Base-by-base conservation (phyloP, 768 basidiomycete species). In the Lactarius vividus region DNA sequence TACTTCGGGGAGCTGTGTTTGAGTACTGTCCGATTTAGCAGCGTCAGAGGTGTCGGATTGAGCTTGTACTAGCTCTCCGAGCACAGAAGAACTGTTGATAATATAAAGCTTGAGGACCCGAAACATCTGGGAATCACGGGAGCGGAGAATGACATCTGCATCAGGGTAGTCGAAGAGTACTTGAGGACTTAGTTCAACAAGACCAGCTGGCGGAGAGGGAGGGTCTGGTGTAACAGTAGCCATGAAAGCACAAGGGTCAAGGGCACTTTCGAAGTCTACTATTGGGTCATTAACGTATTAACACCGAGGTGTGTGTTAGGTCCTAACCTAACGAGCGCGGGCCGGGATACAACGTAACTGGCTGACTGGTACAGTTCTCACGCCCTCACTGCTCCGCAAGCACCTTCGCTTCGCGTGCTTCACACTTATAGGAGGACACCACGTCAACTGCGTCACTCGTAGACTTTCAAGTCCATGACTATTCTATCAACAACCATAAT, bases 81-180 rank as follows among this genome's bases (percentile, higher is more conserved):
- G 77, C 16, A 83, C 73, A 1, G 79, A 69, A 15, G 80, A 83
- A 4, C 80, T 78, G 63, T 74, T 78, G 44, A 76, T 75, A 37
- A 85, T 68, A 40, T 81, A 76, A 46, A 79, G 65, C 54, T 76
- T 79, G 70, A 80, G 78, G 35, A 84, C 74, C 37, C 77, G 79
- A 69, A n/a, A 84, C 13, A 75, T 68, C 4, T 77, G 75, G 10
- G 75, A 77, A 58, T 84, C 82, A 1, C 74, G 71, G 10, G 82
- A 78, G 49, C 76, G 76, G 39, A 84, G 72, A 52, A 80, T 74
- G 62, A 81, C 71, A 66, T 83, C 81, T 11, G 79, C 80, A 20
- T 78, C 76, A 16, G 62, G 71, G 49, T 79, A 26, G 23, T 65
- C 40, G n/a, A 61, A 26, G 4, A 40, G 16, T 6, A n/a, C 11